Evolutionary conservation across 2,329 filamentous ascomycete species (phyloP), one percentile per base, ranked within the genome.

Genomic region (Fusarium subtropicale): DNA sequence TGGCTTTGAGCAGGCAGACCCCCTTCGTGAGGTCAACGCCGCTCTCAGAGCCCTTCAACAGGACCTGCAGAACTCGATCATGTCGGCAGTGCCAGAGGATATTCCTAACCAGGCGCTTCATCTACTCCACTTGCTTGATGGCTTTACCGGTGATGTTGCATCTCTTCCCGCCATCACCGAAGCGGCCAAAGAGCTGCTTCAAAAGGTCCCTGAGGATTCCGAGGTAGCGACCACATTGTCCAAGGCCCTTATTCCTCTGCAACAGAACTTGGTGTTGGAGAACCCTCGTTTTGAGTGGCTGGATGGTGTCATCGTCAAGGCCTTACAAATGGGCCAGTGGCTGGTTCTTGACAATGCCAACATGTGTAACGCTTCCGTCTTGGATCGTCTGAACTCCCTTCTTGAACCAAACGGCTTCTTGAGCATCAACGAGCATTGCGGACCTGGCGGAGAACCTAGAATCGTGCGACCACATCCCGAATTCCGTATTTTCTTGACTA

Each of bases 311-410:
- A 90, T 99, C 44, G 91, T 98, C 48, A 91, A 94, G 73, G 95
- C 96, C 42, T 84, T 98, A 13, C 87, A 97, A 75, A 85, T 91
- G 71, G 96, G 96, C 16, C 88, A 94, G 64, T 99, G 96, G 96
- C 85, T 99, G 20, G 90, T 99, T 13, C 88, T 99, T 24, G 96
- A 99, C 79, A 97, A 99, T 79, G 96, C 97, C 64, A 99, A 99
- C 75, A 86, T 99, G 60, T 99, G 97, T 81, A 97, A 92, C 75
- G 91, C 95, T 26, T 97, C 95, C 9, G 96, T 99, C 2, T 86
- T 99, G 12, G 96, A 99, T 79, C 88, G 97, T 66, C 83, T 99
- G 53, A 99, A 99, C 78, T 98, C 96, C 1, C 83, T 99, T 11
- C 90, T 98, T 10, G 96, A 99, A 77, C 94, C 94, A 0, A 91